These are phyloP conservation scores for Colletotrichum kahawae DNA, from an alignment of 2,329 filamentous ascomycete genomes.

Conservation along the genomic window DNA sequence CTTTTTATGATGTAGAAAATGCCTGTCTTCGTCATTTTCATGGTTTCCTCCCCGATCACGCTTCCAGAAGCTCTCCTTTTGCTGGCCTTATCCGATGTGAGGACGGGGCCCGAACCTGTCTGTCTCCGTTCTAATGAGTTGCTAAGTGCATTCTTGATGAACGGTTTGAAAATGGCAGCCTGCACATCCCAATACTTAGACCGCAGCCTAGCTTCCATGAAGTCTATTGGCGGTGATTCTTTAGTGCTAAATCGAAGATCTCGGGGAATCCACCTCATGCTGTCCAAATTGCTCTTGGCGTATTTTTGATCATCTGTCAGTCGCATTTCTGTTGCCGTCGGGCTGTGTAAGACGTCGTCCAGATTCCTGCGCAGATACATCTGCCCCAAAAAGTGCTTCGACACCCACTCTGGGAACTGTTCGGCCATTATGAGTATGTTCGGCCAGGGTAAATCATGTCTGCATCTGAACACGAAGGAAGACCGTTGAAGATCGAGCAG, in stretches of 20 bases:
- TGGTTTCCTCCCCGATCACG: background rate
- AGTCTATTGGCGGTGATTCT: background rate
- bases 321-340: background rate
- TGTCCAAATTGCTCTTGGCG: background rate
- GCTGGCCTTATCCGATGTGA: background rate
- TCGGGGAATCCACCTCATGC: background rate
- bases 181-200: background rate
- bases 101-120: background rate
- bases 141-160: background rate
- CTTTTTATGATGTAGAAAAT: background rate
- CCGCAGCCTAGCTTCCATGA: background rate
- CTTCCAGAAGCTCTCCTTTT: background rate
- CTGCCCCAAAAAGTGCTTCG: background rate
- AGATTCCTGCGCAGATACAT: background rate
- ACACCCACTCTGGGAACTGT: background rate
- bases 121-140: background rate
- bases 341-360: background rate
- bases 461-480: background rate
- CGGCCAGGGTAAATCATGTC: background rate
- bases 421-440: background rate
- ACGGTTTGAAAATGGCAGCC: background rate
- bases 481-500: background rate
- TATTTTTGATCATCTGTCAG: background rate
- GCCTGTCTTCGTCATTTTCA: background rate
- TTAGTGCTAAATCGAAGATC: background rate